These are phyloP conservation scores for Alternaria conjuncta DNA, from an alignment of 2,329 filamentous ascomycete genomes.

Conservation along the genomic window DNA sequence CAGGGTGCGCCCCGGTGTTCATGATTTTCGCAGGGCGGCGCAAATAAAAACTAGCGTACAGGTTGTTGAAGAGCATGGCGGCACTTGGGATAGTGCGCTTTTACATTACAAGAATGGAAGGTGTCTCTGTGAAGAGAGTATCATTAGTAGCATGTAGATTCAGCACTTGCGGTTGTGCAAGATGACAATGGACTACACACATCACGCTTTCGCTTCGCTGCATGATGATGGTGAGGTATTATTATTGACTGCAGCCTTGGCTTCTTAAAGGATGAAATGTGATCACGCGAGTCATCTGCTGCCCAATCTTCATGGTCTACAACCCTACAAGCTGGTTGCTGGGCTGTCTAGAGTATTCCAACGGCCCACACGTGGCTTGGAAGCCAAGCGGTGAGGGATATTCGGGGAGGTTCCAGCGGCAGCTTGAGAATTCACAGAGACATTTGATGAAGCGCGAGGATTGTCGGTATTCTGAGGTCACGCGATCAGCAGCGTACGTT, in stretches of 20 bases:
- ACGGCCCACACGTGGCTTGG: conserved; percentile 1
- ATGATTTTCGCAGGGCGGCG: conserved; percentile 23
- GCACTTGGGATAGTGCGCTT: conserved; percentile 21
- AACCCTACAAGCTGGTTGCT: neutral
- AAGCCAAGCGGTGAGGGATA: conserved; percentile 1
- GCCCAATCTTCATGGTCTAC: neutral
- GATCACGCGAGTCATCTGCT: conserved; percentile 9
- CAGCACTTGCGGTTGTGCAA: conserved; percentile 6
- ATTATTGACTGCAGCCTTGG: neutral
- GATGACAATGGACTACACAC: conserved; percentile 6
- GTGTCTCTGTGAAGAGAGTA: conserved; percentile 11
- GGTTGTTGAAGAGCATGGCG: conserved; percentile 23
- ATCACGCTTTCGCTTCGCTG: neutral
- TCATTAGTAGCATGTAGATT: conserved; percentile 12
- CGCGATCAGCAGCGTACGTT: neutral
- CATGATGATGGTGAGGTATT: neutral
- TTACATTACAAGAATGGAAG: conserved; percentile 10
- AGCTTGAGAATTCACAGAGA: neutral
- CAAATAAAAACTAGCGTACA: conserved; percentile 22
- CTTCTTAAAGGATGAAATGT: neutral
- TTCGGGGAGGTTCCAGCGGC: neutral
- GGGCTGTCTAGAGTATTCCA: neutral
- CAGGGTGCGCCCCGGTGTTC: conserved; percentile 22
- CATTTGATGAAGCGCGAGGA: neutral
- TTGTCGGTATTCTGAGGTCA: neutral